Evolutionary conservation across 345 rosid genomes (phyloP).

Genomic region (Xanthoceras sorbifolium): DNA sequence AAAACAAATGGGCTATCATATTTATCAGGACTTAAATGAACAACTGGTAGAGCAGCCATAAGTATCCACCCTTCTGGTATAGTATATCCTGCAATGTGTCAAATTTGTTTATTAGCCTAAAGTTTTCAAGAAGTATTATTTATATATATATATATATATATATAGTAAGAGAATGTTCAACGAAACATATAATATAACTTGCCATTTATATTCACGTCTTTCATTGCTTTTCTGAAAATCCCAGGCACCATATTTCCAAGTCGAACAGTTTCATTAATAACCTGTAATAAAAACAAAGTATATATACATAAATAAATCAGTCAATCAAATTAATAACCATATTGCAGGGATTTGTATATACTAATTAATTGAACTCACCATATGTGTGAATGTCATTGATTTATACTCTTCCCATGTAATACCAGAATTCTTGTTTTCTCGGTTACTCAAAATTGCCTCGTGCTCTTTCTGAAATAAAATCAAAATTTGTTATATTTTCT

Average conservation of each 20-base stretch:
- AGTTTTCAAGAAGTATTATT: too few relatives aligned
- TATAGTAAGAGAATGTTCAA: background rate
- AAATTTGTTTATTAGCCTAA: background rate
- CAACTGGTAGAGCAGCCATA: conserved; percentile 29
- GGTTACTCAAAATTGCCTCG: conserved; percentile 28
- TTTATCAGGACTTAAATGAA: conserved; percentile 34
- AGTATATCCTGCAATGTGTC: conserved; percentile 33
- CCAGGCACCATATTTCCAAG: conserved; percentile 41
- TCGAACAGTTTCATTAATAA: conserved; percentile 47
- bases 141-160: too few relatives aligned
- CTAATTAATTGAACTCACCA: conserved; percentile 24
- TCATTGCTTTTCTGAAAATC: conserved; percentile 38
- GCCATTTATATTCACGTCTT: conserved; percentile 39
- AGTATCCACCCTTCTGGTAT: conserved; percentile 51
- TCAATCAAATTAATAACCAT: background rate
- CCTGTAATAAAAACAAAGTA: conserved; percentile 15
- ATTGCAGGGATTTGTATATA: background rate
- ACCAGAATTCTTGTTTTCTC: conserved; percentile 16
- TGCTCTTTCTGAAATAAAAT: conserved; percentile 34
- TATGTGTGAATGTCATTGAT: conserved; percentile 46
- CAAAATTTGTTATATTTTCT: too few relatives aligned
- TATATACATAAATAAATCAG: too few relatives aligned
- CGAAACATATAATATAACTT: background rate
- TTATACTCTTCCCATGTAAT: conserved; percentile 53
- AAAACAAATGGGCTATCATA: conserved; percentile 41